Base-by-base conservation (phyloP, 345 rosid species). In the Murraya koenigii region DNA sequence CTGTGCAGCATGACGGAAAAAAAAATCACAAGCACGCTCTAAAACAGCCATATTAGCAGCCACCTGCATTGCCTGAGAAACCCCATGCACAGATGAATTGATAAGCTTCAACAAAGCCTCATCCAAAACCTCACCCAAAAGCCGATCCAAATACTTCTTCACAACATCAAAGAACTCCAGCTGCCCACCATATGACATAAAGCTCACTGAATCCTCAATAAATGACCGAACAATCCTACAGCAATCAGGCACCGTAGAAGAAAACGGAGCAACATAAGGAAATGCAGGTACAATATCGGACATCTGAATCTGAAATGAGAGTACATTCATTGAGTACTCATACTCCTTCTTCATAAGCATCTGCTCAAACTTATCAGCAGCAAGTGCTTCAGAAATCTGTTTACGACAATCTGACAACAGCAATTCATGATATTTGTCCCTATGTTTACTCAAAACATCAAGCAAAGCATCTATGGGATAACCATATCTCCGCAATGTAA, bases 321-420 rank as follows among this genome's bases (percentile, higher is more conserved):
- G 97, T 79, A 95, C 97, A 87, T 95, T 92, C 99, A 95, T 95
- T 2, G 97, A 91, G 76, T 95, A 95, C 66, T 95, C 99, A 71
- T 93, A 95, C 71, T 95, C 99, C 84, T 87, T 95, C 94, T 88
- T 95, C 99, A 95, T 95, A 86, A 95, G 70, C 98, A 95, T 91
- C 85, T 95, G 99, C 86, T 93, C 98, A 84, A 93, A 92, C 84
- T 90, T 95, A 85, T 95, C 99, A 4, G 96, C 98, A n/a, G 94
- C 82, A 1, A 95, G 93, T 0, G 95, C 99, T 82, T 95, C 98
- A 3, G 92, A 79, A 78, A 94, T 92, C 90, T 95, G 98, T 78
- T 90, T 95, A 11, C 94, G 86, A 33, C 99, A 95, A 86, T 95
- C 99, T n/a, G 98, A 95, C 82, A 95, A 71, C 82, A 95, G 71